Percentiles rank a stretch among this genome's conserved stretches.
These are phyloP conservation scores for Fomitopsis betulina DNA, from an alignment of 1,284 basidiomycete genomes.

Conservation along the genomic window DNA sequence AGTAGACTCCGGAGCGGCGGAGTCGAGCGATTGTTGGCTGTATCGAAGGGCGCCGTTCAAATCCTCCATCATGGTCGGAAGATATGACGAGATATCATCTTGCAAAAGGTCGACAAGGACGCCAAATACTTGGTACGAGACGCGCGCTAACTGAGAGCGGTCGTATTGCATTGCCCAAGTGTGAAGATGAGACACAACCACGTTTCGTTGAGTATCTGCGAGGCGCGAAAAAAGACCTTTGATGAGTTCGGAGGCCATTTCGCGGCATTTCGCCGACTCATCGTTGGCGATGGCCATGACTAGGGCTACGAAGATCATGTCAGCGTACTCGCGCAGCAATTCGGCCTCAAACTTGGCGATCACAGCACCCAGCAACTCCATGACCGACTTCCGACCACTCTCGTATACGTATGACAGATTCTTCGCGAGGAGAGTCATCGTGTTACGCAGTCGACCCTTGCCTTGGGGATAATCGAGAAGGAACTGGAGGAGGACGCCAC, in stretches of 20 bases:
- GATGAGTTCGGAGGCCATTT: constrained; percentile 83
- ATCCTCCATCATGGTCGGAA: constrained; percentile 57
- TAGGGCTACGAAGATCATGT: constrained; percentile 89
- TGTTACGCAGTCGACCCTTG: constrained; percentile 81
- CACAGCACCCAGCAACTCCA: constrained; percentile 86
- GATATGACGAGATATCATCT: constrained; percentile 41
- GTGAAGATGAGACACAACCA: constrained; percentile 70
- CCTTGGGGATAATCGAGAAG: constrained; percentile 98
- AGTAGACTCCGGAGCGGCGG: constrained; percentile 29
- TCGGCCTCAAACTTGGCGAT: constrained; percentile 81
- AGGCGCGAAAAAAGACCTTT: constrained; percentile 72
- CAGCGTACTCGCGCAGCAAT: constrained; percentile 79
- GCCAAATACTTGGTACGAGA: constrained; percentile 81
- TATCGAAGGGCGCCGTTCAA: constrained; percentile 46
- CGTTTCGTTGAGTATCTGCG: constrained; percentile 53
- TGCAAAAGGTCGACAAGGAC: constrained; percentile 69
- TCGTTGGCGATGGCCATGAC: constrained; percentile 96
- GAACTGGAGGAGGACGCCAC: constrained; percentile 90
- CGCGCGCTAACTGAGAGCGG: constrained; percentile 60
- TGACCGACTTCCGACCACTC: constrained; percentile 86
- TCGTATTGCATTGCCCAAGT: constrained; percentile 73
- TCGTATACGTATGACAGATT: constrained; percentile 93
- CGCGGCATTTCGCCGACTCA: constrained; percentile 82
- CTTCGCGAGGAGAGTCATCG: constrained; percentile 91
- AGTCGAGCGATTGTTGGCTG: constrained; percentile 38